Conservation (phyloP, 768 basidiomycete species). For the Mycena indigotica region DNA sequence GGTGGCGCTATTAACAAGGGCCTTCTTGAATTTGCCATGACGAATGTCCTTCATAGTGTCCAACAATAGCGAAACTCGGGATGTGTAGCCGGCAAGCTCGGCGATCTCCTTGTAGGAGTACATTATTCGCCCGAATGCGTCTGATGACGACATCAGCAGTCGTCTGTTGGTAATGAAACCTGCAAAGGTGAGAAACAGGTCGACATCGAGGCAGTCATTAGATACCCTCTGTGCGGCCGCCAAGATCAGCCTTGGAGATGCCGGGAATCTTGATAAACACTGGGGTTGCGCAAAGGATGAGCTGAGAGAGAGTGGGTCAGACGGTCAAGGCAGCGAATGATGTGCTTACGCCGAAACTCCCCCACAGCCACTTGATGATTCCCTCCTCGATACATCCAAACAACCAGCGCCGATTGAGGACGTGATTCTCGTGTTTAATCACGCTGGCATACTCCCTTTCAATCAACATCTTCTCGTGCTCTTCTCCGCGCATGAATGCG, state of each 20-base stretch:
- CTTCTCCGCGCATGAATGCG: conserved; percentile 85
- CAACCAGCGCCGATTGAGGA: conserved; percentile 82
- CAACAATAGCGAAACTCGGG: conserved; percentile 84
- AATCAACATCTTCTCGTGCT: conserved; percentile 87
- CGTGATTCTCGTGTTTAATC: conserved; percentile 81
- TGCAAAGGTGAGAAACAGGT: conserved; percentile 29
- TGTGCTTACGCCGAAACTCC: conserved; percentile 81
- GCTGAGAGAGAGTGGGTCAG: conserved; percentile 39
- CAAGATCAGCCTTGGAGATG: conserved; percentile 65
- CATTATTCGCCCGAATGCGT: conserved; percentile 95
- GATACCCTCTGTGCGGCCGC: conserved; percentile 84
- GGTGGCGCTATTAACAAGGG: conserved; percentile 72
- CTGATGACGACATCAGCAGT: conserved; percentile 80
- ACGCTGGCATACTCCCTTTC: conserved; percentile 87
- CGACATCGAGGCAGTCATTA: neutral
- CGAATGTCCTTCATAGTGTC: conserved; percentile 90
- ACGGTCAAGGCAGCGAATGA: neutral
- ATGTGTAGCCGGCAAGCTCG: conserved; percentile 94
- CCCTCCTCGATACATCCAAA: conserved; percentile 93
- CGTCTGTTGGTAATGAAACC: conserved; percentile 97
- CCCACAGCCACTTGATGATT: conserved; percentile 97
- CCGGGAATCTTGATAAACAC: conserved; percentile 90
- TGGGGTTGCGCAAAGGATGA: conserved; percentile 89
- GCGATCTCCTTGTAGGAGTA: conserved; percentile 97
- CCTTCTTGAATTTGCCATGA: conserved; percentile 85